Evolutionary conservation across 768 basidiomycete genomes (phyloP).

Genomic region (Ramaria rubella): DNA sequence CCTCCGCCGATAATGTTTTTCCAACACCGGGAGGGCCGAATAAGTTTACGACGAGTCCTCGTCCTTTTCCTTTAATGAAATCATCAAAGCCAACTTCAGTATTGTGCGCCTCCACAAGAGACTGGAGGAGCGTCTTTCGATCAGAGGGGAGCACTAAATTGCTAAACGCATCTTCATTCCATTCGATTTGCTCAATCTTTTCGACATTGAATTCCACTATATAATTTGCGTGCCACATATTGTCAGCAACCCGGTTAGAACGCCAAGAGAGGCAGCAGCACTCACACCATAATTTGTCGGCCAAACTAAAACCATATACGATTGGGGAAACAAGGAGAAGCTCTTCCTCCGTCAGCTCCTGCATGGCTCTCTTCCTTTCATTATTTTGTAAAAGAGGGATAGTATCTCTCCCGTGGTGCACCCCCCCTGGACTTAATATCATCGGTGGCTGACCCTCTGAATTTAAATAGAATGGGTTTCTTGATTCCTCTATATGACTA

Average conservation of each 20-base stretch:
- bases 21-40: constrained; percentile 57
- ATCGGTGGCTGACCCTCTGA: too few species aligned
- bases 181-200: constrained; percentile 44
- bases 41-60: constrained; percentile 50
- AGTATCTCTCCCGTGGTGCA: not conserved
- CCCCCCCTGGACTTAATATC: not conserved
- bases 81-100: constrained; percentile 48
- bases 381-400: not conserved
- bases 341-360: constrained; percentile 44
- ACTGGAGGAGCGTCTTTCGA: constrained; percentile 48
- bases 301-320: constrained; percentile 57
- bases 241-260: too few species aligned
- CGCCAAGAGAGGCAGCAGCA: too few species aligned
- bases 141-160: constrained; percentile 51
- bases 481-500: too few species aligned
- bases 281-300: constrained; percentile 55
- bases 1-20: constrained; percentile 31
- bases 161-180: constrained; percentile 53
- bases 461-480: too few species aligned
- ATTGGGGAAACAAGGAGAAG: constrained; percentile 49
- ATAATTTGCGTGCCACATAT: too few species aligned
- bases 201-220: constrained; percentile 58
- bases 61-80: constrained; percentile 59
- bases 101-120: constrained; percentile 54
- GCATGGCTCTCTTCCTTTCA: constrained; percentile 17